Evolutionary conservation across 2,329 filamentous ascomycete genomes (phyloP).

Genomic region (Microthyrium microscopicum): DNA sequence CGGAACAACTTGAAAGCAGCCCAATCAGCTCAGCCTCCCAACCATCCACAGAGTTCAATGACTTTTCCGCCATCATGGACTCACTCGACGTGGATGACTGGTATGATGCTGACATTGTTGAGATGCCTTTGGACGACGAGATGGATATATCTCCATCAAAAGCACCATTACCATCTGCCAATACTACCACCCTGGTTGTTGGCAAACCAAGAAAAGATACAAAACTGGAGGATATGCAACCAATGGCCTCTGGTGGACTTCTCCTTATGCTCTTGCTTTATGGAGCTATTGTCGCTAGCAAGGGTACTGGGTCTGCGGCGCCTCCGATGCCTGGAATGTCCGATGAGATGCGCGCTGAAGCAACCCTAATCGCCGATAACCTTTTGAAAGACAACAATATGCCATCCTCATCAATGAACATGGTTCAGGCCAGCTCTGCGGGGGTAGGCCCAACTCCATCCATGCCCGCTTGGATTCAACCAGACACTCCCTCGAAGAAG

Average conservation of each 20-base stretch:
- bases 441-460: conserved; percentile 23
- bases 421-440: conserved; percentile 16
- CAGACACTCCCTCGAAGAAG: not conserved
- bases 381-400: conserved; percentile 69
- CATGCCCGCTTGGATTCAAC: conserved; percentile 15
- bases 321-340: conserved; percentile 57
- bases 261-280: conserved; percentile 93
- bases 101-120: conserved; percentile 71
- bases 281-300: conserved; percentile 88
- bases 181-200: conserved; percentile 19
- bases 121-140: conserved; percentile 60
- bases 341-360: conserved; percentile 64
- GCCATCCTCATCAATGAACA: conserved; percentile 23
- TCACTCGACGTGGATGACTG: conserved; percentile 61
- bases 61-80: conserved; percentile 68
- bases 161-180: too few species aligned
- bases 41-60: conserved; percentile 46
- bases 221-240: conserved; percentile 27
- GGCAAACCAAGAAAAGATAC: conserved; percentile 24
- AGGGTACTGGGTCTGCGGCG: conserved; percentile 52
- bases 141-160: too few species aligned
- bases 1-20: conserved; percentile 52
- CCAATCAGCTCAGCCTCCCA: conserved; percentile 33
- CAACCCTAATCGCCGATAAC: conserved; percentile 60
- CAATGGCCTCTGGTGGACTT: conserved; percentile 64